Percentiles rank a stretch among this genome's conserved stretches.
Evolutionary conservation across 2,329 filamentous ascomycete genomes (phyloP).

Genomic region (Ceratocystis cubensis): DNA sequence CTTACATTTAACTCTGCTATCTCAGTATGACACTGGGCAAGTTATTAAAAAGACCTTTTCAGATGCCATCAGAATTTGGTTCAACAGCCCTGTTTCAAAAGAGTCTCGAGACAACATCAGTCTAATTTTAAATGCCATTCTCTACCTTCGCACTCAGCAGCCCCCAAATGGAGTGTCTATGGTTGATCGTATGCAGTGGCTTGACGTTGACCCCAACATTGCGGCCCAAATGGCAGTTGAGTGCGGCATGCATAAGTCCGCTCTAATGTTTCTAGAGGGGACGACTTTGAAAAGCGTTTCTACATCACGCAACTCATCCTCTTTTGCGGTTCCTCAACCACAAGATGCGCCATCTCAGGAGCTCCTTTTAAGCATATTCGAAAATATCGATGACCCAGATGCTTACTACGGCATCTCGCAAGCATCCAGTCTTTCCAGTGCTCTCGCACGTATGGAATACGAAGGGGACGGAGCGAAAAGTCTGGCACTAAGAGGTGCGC

Average conservation of each 20-base stretch:
- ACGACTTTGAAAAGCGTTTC: constrained; percentile 27
- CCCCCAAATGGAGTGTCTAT: constrained; percentile 64
- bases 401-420: constrained; percentile 87
- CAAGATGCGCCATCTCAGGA: constrained; percentile 29
- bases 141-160: constrained; percentile 78
- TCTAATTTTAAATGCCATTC: constrained; percentile 61
- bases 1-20: constrained; percentile 64
- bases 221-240: constrained; percentile 59
- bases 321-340: constrained; percentile 48
- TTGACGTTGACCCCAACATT: constrained; percentile 64
- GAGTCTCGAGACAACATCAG: constrained; percentile 64
- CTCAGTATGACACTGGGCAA: constrained; percentile 51
- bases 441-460: constrained; percentile 74
- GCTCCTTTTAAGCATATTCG: constrained; percentile 69
- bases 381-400: constrained; percentile 89
- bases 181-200: constrained; percentile 68
- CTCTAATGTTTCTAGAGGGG: constrained; percentile 68
- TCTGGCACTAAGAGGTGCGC: constrained; percentile 78
- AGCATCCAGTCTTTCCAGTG: constrained; percentile 59
- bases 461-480: constrained; percentile 80
- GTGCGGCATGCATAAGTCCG: constrained; percentile 79
- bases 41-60: constrained; percentile 52
- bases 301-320: constrained; percentile 44
- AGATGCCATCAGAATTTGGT: constrained; percentile 47
- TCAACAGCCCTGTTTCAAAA: neutral